phyloP scores from a whole-genome alignment of 805 yeast species.

The Zygoascus tannicola region DNA sequence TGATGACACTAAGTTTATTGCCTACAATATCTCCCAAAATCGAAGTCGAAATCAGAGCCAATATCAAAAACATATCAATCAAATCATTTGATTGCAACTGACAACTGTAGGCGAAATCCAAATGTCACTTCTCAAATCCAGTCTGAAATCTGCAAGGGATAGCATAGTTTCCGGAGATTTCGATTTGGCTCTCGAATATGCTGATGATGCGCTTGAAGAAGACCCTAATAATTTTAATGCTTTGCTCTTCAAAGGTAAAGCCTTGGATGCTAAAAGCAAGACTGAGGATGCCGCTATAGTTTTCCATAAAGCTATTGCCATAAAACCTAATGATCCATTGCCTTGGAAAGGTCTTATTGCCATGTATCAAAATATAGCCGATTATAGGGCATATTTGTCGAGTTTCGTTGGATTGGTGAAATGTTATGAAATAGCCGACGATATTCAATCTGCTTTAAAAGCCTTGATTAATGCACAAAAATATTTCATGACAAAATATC shows the following conservation, averaged over 20 bases:
- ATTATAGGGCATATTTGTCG: slow-evolving; percentile 16
- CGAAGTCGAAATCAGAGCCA: too few species aligned
- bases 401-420: slow-evolving; percentile 15
- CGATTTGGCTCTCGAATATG: slow-evolving; percentile 49
- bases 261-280: slow-evolving; percentile 37
- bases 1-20: too few species aligned
- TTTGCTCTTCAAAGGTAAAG: slow-evolving; percentile 53
- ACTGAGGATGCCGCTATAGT: slow-evolving; percentile 41
- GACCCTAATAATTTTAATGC: slow-evolving; percentile 46
- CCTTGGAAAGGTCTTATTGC: slow-evolving; percentile 76
- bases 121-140: slow-evolving; percentile 11
- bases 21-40: too few species aligned
- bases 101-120: too few species aligned
- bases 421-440: slow-evolving; percentile 16
- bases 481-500: slow-evolving; percentile 7
- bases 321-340: slow-evolving; percentile 36
- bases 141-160: slow-evolving; percentile 20
- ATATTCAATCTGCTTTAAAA: slow-evolving; percentile 18
- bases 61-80: too few species aligned
- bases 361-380: slow-evolving; percentile 17
- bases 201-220: slow-evolving; percentile 44
- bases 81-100: too few species aligned
- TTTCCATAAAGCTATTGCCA: slow-evolving; percentile 37
- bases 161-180: slow-evolving; percentile 41
- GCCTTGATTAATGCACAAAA: slow-evolving; percentile 14